phyloP scores from a whole-genome alignment of 2,329 filamentous ascomycete species.

The Colletotrichum euphorbiae region DNA sequence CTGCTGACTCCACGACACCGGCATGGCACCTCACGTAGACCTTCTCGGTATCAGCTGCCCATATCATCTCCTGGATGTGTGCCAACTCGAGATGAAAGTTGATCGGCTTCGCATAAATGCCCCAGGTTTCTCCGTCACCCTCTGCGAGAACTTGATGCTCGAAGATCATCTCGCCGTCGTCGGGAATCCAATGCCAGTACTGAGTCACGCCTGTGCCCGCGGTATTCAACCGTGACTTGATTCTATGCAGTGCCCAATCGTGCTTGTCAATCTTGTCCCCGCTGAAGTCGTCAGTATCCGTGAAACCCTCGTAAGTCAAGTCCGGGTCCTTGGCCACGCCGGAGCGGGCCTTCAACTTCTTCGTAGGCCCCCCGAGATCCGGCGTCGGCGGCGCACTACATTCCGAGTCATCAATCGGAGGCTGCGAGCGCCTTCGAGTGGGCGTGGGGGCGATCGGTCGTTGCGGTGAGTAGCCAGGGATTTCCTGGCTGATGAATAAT shows the following conservation, averaged over 20 bases:
- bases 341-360: slow-evolving; percentile 23
- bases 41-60: slow-evolving; percentile 55
- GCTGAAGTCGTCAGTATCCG: slow-evolving; percentile 64
- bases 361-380: slow-evolving; percentile 19
- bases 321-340: slow-evolving; percentile 47
- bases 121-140: slow-evolving; percentile 58
- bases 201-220: slow-evolving; percentile 62
- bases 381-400: slow-evolving; percentile 22
- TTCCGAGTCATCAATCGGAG: slow-evolving; percentile 1
- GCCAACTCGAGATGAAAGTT: slow-evolving; percentile 62
- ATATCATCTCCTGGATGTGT: slow-evolving; percentile 60
- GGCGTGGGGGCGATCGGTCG: slow-evolving; percentile 27
- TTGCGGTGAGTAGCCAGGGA: slow-evolving; percentile 3
- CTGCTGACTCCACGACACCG: slow-evolving; percentile 45
- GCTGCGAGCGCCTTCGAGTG: background rate
- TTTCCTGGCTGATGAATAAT: slow-evolving; percentile 35
- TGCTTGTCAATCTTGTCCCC: slow-evolving; percentile 56
- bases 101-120: slow-evolving; percentile 60
- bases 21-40: slow-evolving; percentile 54
- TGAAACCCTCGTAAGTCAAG: slow-evolving; percentile 60
- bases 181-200: slow-evolving; percentile 65
- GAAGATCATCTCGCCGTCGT: slow-evolving; percentile 53
- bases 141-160: slow-evolving; percentile 67
- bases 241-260: slow-evolving; percentile 65
- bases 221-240: slow-evolving; percentile 61